These are phyloP conservation scores for Aspergillus carlsbadensis DNA, from an alignment of 495 filamentous ascomycete species.

Conservation along the genomic window DNA sequence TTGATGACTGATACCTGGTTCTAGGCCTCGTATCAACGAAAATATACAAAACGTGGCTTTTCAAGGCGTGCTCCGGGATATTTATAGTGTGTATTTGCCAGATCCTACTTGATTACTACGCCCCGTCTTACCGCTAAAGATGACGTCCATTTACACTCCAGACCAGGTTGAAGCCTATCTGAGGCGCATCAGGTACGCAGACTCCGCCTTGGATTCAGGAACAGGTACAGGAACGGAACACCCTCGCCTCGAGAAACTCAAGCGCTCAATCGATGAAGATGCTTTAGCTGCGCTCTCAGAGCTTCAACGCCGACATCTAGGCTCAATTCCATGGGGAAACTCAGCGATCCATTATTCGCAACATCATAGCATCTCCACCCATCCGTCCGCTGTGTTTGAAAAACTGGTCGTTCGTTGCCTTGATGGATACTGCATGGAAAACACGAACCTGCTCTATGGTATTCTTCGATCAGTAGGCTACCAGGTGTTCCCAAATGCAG, in stretches of 20 bases:
- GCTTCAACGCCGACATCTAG: constrained; percentile 47
- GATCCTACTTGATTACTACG: too few relatives aligned
- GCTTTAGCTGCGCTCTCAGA: constrained; percentile 26
- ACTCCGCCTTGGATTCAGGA: neutral
- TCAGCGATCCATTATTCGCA: constrained; percentile 55
- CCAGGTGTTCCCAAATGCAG: constrained; percentile 50
- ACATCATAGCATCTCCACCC: constrained; percentile 54
- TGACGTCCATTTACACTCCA: constrained; percentile 25
- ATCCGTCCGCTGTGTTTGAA: constrained; percentile 57
- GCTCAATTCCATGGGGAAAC: constrained; percentile 71
- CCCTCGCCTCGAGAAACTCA: constrained; percentile 22
- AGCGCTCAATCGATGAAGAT: constrained; percentile 21
- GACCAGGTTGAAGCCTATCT: constrained; percentile 36
- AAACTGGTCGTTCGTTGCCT: constrained; percentile 65
- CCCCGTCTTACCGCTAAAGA: neutral
- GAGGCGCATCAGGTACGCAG: constrained; percentile 30
- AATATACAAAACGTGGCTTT: too few relatives aligned
- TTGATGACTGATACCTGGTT: too few relatives aligned
- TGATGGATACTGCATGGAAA: constrained; percentile 82
- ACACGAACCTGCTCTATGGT: constrained; percentile 59
- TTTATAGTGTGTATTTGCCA: too few relatives aligned
- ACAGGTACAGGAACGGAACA: neutral
- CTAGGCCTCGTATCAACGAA: too few relatives aligned
- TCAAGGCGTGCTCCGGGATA: too few relatives aligned
- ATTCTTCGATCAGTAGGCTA: constrained; percentile 64